Conservation (phyloP, 352 stramenopile genomes). For the Sclerospora graminicola region DNA sequence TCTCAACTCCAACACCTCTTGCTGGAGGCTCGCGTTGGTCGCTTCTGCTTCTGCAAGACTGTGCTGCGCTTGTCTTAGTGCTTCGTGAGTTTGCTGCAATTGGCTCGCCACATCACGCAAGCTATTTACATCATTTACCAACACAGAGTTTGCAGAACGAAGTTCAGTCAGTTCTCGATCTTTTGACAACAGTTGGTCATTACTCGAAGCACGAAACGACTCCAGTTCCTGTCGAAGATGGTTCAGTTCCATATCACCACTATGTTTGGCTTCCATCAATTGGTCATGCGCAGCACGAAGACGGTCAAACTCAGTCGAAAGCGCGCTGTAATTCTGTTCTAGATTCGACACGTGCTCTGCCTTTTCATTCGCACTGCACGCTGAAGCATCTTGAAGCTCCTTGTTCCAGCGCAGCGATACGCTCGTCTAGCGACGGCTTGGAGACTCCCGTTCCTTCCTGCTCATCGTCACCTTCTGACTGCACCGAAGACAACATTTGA, state of each 20-base stretch:
- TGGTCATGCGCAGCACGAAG: conserved; percentile 20
- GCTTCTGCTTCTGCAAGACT: conserved; percentile 25
- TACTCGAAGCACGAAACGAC: conserved; percentile 14
- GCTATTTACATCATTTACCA: conserved; percentile 16
- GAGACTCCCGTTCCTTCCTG: conserved; percentile 14
- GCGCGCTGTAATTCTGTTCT: conserved; percentile 30
- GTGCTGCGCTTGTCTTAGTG: conserved; percentile 20
- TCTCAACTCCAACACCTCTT: conserved; percentile 29
- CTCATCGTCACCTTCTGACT: conserved; percentile 24
- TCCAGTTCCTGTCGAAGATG: conserved; percentile 22
- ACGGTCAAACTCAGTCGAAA: conserved; percentile 31
- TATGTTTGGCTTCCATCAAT: conserved; percentile 18
- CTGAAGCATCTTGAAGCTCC: conserved; percentile 29
- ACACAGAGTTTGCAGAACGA: conserved; percentile 7
- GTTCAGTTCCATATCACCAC: conserved; percentile 13
- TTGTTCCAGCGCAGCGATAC: conserved; percentile 23
- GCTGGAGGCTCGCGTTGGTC: conserved; percentile 16
- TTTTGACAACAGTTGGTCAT: conserved; percentile 20
- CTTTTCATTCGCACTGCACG: conserved; percentile 22
- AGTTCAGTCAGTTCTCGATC: conserved; percentile 26
- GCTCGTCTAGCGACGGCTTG: conserved; percentile 19
- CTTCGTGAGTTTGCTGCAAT: conserved; percentile 18
- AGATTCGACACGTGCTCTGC: conserved; percentile 24
- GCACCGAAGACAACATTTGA: conserved; percentile 28
- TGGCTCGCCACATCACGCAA: conserved; percentile 26